A percentile compares a stretch with the other conserved stretches of the same genome.
These are phyloP conservation scores for Cordyceps pruinosa DNA, from an alignment of 2,329 filamentous ascomycete species.

Conservation along the genomic window DNA sequence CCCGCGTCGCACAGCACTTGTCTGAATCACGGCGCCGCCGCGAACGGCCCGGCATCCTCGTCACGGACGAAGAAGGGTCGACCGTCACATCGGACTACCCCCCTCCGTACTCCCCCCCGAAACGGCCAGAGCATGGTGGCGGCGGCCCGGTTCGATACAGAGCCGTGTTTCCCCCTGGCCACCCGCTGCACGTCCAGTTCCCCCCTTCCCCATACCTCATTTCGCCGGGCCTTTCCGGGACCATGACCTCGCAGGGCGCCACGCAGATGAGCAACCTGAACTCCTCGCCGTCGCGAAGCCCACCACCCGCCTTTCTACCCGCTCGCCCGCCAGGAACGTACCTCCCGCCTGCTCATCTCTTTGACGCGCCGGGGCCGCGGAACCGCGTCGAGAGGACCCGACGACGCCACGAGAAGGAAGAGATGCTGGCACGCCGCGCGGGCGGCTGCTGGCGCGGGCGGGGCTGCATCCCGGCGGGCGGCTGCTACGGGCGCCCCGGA, in stretches of 20 bases:
- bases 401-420: conserved; percentile 58
- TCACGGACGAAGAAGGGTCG: conserved; percentile 28
- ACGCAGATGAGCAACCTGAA: conserved; percentile 56
- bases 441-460: conserved; percentile 61
- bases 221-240: conserved; percentile 54
- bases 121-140: conserved; percentile 30
- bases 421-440: conserved; percentile 47
- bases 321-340: conserved; percentile 39
- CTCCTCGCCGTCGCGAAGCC: conserved; percentile 31
- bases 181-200: conserved; percentile 39
- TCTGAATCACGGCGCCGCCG: conserved; percentile 13
- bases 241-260: conserved; percentile 56
- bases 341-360: conserved; percentile 38
- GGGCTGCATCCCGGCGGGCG: conserved; percentile 54
- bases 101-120: conserved; percentile 49
- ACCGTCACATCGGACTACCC: conserved; percentile 37
- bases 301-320: conserved; percentile 28
- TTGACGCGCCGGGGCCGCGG: conserved; percentile 31
- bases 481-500: conserved; percentile 57
- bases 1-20: conserved; percentile 12
- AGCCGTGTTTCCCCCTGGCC: conserved; percentile 51
- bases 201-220: conserved; percentile 54
- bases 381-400: conserved; percentile 45
- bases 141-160: conserved; percentile 43
- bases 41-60: conserved; percentile 33